A percentile compares a stretch with the other conserved stretches of the same genome.
These are phyloP conservation scores for Aristolochia contorta DNA, from an alignment of 164 flowering plant species.

Conservation along the genomic window DNA sequence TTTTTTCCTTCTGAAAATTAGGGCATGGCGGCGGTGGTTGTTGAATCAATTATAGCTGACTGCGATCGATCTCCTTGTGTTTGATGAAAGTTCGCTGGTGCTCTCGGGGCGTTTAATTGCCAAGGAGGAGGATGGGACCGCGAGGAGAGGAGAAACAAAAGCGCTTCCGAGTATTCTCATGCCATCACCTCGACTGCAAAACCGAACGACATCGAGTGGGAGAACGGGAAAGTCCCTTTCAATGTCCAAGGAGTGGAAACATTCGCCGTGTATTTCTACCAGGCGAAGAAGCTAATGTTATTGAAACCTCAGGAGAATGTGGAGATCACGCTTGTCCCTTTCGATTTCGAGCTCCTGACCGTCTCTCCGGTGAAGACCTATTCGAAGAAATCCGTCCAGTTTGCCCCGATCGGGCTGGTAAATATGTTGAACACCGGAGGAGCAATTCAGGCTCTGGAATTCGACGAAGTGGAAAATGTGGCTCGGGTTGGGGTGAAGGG, in stretches of 20 bases:
- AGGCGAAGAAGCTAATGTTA: conserved; percentile 41
- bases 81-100: conserved; percentile 31
- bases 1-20: background rate
- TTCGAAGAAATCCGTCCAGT: conserved; percentile 26
- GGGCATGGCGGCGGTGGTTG: background rate
- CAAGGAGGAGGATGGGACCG: conserved; percentile 92
- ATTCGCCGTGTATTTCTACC: conserved; percentile 51
- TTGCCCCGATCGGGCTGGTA: conserved; percentile 75
- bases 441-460: conserved; percentile 39
- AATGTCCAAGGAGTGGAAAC: conserved; percentile 30
- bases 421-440: conserved; percentile 92
- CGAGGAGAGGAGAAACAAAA: conserved; percentile 42
- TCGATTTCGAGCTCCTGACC: conserved; percentile 63
- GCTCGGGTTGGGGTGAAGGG: conserved; percentile 58
- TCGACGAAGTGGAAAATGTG: conserved; percentile 10
- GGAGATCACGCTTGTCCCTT: conserved; percentile 53
- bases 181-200: conserved; percentile 25
- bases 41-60: background rate
- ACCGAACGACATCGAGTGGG: conserved; percentile 67
- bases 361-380: conserved; percentile 51
- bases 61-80: background rate
- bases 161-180: conserved; percentile 40
- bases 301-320: conserved; percentile 27
- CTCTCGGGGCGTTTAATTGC: conserved; percentile 45
- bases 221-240: conserved; percentile 38